Conservation (phyloP, 345 rosid genomes). For the Excoecaria cochinchinensis region DNA sequence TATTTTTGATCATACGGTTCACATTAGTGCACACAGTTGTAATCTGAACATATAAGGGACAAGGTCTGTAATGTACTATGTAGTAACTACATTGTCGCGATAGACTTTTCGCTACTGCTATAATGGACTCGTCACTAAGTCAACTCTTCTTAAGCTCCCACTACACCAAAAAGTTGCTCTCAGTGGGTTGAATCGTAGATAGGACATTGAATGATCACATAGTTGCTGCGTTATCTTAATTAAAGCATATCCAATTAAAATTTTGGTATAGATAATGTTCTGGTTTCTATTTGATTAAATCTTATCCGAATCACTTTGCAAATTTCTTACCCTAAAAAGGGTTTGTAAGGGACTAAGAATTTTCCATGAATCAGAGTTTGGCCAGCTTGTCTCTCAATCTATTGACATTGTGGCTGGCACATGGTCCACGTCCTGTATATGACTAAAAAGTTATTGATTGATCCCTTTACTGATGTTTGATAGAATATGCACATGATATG, state of each 20-base stretch:
- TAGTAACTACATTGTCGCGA: no score
- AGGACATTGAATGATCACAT: neutral
- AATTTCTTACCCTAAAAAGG: neutral
- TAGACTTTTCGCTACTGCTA: no score
- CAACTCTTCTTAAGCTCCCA: neutral
- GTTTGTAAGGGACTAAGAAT: neutral
- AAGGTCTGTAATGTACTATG: no score
- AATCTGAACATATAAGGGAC: no score
- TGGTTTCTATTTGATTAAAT: neutral
- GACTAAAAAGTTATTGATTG: neutral
- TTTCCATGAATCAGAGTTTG: neutral
- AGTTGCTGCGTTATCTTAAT: neutral
- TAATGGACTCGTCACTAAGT: neutral
- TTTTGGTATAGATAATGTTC: neutral
- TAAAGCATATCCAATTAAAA: neutral
- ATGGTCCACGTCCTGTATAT: neutral
- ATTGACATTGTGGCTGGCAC: conserved; percentile 15
- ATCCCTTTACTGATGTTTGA: neutral
- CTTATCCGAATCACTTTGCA: neutral
- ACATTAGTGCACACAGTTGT: no score
- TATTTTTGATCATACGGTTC: no score
- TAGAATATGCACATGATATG: neutral
- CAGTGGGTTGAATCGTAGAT: neutral
- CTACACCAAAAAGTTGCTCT: no score
- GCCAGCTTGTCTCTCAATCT: conserved; percentile 10